These are phyloP conservation scores for Triticum timopheevii DNA, from an alignment of 176 grass and related monocot species.

Conservation along the genomic window DNA sequence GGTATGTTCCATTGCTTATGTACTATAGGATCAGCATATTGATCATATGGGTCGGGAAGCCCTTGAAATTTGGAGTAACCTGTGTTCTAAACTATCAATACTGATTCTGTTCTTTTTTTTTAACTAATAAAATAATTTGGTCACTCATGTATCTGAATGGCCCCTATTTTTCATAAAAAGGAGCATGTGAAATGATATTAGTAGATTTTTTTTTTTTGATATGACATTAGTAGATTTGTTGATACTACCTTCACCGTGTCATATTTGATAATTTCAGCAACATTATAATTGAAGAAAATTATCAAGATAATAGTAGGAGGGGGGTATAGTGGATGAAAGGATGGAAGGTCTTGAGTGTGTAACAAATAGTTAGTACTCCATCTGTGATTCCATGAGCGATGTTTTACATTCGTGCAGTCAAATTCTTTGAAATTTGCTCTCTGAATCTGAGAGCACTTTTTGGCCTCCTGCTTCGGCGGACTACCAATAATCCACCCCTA, in stretches of 20 bases:
- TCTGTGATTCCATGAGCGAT: background rate
- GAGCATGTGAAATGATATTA: background rate
- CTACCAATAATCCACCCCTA: background rate
- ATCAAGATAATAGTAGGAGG: background rate
- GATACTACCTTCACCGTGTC: background rate
- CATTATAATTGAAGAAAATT: background rate
- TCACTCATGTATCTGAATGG: background rate
- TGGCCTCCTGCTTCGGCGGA: background rate
- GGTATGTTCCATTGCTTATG: conserved; percentile 38
- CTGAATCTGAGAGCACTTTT: background rate
- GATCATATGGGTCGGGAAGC: background rate
- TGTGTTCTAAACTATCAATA: conserved; percentile 14
- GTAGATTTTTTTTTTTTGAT: background rate
- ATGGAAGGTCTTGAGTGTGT: background rate
- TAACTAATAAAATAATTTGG: background rate
- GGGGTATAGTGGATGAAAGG: background rate
- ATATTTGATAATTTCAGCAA: background rate
- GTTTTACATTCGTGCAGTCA: background rate
- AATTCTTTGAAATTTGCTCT: background rate
- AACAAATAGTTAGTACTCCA: background rate
- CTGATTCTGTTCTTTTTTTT: background rate
- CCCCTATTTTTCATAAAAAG: background rate
- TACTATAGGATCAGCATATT: background rate
- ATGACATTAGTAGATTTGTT: background rate
- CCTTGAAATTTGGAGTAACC: conserved; percentile 13